Conservation (phyloP, 2,329 filamentous ascomycete genomes). For the Didymella glomerata region DNA sequence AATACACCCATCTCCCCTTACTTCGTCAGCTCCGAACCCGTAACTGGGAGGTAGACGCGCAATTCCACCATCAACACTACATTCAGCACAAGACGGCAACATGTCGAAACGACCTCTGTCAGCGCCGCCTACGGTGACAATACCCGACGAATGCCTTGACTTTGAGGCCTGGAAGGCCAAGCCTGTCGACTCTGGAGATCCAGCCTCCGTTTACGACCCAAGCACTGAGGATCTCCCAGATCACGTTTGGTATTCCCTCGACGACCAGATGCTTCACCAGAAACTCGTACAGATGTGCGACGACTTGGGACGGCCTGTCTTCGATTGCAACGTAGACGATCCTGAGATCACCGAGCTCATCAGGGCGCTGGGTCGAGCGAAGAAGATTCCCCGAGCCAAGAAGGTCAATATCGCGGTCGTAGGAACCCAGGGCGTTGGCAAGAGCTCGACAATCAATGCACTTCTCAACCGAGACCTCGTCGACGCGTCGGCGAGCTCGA, state of each 20-base stretch:
- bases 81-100: background rate
- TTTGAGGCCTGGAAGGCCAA: background rate
- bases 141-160: background rate
- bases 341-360: constrained; percentile 4
- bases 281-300: constrained; percentile 12
- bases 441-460: constrained; percentile 24
- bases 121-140: too few species aligned
- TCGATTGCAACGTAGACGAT: background rate
- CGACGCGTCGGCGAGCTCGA: constrained; percentile 7
- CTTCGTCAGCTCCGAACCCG: too few species aligned
- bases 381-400: constrained; percentile 6
- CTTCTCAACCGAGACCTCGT: constrained; percentile 21
- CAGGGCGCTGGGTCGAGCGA: background rate
- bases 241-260: constrained; percentile 8
- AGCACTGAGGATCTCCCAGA: background rate
- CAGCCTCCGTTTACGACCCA: background rate
- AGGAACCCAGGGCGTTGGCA: constrained; percentile 26
- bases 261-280: background rate
- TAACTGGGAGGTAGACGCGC: too few species aligned
- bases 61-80: too few species aligned
- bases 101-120: constrained; percentile 1
- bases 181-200: too few species aligned
- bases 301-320: constrained; percentile 1
- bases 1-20: too few species aligned
- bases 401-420: constrained; percentile 17